Conservation (phyloP, 148 eudicot species). For the Camellia granthamiana region DNA sequence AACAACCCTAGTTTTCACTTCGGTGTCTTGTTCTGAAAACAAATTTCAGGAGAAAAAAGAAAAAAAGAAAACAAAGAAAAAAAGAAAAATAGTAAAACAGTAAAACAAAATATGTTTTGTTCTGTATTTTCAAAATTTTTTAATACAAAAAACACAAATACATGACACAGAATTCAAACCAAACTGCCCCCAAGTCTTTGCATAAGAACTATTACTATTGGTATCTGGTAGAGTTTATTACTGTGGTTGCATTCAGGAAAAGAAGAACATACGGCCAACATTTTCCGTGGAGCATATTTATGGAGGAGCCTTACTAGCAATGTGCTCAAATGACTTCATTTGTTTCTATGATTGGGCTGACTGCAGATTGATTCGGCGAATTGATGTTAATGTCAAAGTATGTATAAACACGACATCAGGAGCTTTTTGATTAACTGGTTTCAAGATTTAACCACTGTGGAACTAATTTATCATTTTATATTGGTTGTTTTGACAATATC, state of each 20-base stretch:
- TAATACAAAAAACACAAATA: too few relatives aligned
- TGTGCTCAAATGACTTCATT: slow-evolving; percentile 93
- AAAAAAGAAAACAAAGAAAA: too few relatives aligned
- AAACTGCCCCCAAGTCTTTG: too few relatives aligned
- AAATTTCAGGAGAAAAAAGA: too few relatives aligned
- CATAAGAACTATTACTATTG: too few relatives aligned
- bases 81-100: too few relatives aligned
- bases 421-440: not conserved
- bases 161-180: too few relatives aligned
- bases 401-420: slow-evolving; percentile 19
- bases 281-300: slow-evolving; percentile 87
- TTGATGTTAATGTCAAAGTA: slow-evolving; percentile 91
- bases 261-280: slow-evolving; percentile 82
- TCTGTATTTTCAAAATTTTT: too few relatives aligned
- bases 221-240: not conserved
- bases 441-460: not conserved
- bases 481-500: slow-evolving; percentile 8
- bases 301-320: slow-evolving; percentile 80
- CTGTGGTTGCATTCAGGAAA: slow-evolving; percentile 56
- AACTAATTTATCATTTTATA: not conserved
- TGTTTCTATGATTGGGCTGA: slow-evolving; percentile 98
- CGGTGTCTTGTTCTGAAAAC: too few relatives aligned
- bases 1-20: too few relatives aligned
- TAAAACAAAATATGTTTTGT: too few relatives aligned
- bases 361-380: slow-evolving; percentile 78